A percentile compares a stretch with the other conserved stretches of the same genome.
Conservation (phyloP, 1,284 basidiomycete genomes). For the Sanghuangporus baumii region DNA sequence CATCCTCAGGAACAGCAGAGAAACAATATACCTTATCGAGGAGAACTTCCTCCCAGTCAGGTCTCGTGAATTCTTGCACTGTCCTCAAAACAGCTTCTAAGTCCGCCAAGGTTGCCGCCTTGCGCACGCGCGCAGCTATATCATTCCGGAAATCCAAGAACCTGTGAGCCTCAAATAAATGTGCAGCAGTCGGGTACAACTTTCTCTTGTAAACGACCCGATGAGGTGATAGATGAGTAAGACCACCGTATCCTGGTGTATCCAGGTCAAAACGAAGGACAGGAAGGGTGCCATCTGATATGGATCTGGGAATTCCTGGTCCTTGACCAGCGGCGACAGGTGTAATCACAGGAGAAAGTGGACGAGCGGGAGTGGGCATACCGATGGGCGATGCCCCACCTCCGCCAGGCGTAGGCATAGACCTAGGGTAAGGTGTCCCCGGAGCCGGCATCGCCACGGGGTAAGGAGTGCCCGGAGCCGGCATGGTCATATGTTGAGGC, state of each 20-base stretch:
- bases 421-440: not conserved
- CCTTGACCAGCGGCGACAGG: not conserved
- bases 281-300: not conserved
- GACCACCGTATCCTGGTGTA: constrained; percentile 31
- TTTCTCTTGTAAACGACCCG: constrained; percentile 44
- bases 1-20: not conserved
- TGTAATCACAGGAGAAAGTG: constrained; percentile 1
- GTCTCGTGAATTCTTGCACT: constrained; percentile 33
- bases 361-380: not conserved
- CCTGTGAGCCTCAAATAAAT: constrained; percentile 64
- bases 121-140: constrained; percentile 48
- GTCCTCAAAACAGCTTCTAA: constrained; percentile 44
- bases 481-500: not conserved
- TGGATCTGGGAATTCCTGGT: not conserved
- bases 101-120: constrained; percentile 37
- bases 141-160: constrained; percentile 44
- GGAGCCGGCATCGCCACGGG: not conserved
- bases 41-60: constrained; percentile 50
- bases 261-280: constrained; percentile 29
- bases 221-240: constrained; percentile 56
- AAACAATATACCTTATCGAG: constrained; percentile 39
- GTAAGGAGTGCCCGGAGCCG: not conserved
- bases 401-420: not conserved
- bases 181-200: constrained; percentile 56
- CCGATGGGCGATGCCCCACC: not conserved